Percentiles rank a stretch among this genome's conserved stretches.
These are phyloP conservation scores for Calonectria montana DNA, from an alignment of 2,329 filamentous ascomycete species.

Conservation along the genomic window DNA sequence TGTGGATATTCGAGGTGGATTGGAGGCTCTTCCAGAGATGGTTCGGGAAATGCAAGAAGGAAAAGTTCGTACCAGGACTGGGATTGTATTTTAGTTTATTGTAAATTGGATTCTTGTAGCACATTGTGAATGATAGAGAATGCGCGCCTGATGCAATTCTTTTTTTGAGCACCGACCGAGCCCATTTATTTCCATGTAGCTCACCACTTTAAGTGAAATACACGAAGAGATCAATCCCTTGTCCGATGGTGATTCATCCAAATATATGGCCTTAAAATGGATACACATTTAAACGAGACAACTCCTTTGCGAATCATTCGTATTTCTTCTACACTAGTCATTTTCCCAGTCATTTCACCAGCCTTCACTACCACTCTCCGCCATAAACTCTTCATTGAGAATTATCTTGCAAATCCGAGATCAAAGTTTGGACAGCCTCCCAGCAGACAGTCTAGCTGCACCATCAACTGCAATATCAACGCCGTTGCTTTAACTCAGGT, in stretches of 20 bases:
- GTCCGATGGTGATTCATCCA: not conserved
- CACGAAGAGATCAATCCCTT: not conserved
- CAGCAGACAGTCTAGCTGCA: constrained; percentile 43
- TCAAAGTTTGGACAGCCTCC: constrained; percentile 43
- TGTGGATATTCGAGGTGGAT: constrained; percentile 24
- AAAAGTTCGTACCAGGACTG: constrained; percentile 19
- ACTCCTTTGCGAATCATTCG: not conserved
- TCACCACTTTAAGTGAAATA: not conserved
- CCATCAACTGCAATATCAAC: constrained; percentile 51
- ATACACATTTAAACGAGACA: not conserved
- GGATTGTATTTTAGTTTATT: constrained; percentile 15
- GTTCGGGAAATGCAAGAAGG: constrained; percentile 29
- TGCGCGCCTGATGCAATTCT: no score
- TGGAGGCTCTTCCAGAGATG: constrained; percentile 23
- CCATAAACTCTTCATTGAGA: not conserved
- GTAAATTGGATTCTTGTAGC: not conserved
- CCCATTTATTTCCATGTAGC: not conserved
- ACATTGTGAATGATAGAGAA: not conserved
- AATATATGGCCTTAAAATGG: not conserved
- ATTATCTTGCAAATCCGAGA: not conserved
- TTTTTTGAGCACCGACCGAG: not conserved
- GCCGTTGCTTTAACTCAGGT: constrained; percentile 44
- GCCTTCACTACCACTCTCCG: not conserved
- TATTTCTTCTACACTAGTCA: not conserved
- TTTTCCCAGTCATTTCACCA: no score